Evolutionary conservation across 2,329 filamentous ascomycete genomes (phyloP), one percentile per base, ranked within the genome.

Genomic region (Fusarium sp.): DNA sequence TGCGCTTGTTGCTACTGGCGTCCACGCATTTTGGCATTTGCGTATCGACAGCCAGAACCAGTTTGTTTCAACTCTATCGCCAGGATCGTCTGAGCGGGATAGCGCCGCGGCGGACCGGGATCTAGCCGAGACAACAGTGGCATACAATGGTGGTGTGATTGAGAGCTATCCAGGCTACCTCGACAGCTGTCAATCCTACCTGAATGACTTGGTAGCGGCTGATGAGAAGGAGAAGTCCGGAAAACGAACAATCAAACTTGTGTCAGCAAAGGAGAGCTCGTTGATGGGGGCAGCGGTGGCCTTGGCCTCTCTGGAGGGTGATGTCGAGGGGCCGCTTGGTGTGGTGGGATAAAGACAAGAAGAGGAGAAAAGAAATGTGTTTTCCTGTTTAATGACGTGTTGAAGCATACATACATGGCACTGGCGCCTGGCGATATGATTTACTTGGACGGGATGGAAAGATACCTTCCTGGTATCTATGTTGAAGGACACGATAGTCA

Each of bases 81-180:
- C 76, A 11, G 74, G 70, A 19, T 80, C 81, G 14, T 57, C 75
- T 6, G 65, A 77, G 34, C 82, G 83, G 52, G 67, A 75, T 11
- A 84, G 85, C 36, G 81, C 86, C 1, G 87, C 89, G 69, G 80
- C 80, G 17, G 88, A 88, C 66, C 81, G 80, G 3, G 77, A 81
- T 43, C 75, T 85, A 9, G 75, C 76, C 34, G 80, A 81, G 57
- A 89, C 87, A 5, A 84, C 87, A 3, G 88, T 95, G n/a, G 91
- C 91, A 5, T 94, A 91, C 79, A 94, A 93, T 75, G 92, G 92
- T 44, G 92, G 90, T 28, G 91, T 95, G 50, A 89, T 94, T 52
- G 92, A 94, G 79, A 90, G 91, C 72, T 95, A 94, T 75, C 92
- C 92, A 0, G 82, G 83, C 9, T 95, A 94, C 77, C 82, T 86